Conservation (phyloP, 176 grass and related monocot genomes). For the Oryza longistaminata region DNA sequence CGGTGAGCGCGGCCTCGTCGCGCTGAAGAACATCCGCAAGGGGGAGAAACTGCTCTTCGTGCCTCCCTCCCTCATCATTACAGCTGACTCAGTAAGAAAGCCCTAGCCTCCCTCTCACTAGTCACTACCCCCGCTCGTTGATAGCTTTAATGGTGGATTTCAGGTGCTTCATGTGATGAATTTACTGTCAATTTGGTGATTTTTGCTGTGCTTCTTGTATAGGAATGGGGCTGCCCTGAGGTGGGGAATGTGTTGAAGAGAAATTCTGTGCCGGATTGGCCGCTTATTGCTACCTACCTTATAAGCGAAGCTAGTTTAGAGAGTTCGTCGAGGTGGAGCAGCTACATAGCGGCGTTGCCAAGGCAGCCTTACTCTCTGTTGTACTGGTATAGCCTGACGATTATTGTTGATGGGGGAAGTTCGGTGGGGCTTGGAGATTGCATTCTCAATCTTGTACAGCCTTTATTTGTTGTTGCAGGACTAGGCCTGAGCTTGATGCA, state of each 20-base stretch:
- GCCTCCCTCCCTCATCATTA: conserved; percentile 87
- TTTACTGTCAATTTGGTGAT: background rate
- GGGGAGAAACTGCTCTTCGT: conserved; percentile 98
- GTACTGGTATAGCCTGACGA: conserved; percentile 65
- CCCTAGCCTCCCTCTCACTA: background rate
- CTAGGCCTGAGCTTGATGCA: conserved; percentile 75
- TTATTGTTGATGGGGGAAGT: background rate
- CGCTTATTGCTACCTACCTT: conserved; percentile 86
- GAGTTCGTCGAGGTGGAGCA: conserved; percentile 78
- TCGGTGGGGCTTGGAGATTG: conserved; percentile 23
- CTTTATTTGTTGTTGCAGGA: conserved; percentile 73
- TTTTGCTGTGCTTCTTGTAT: conserved; percentile 29
- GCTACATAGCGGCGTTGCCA: conserved; percentile 84
- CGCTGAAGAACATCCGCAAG: conserved; percentile 87
- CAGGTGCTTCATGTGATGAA: background rate
- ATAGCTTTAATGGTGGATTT: background rate
- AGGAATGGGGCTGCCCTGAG: conserved; percentile 79
- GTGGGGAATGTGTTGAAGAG: conserved; percentile 68
- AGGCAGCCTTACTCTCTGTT: conserved; percentile 96
- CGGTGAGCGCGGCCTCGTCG: conserved; percentile 90
- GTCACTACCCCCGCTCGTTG: background rate
- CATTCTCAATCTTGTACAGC: conserved; percentile 70
- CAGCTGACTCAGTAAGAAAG: conserved; percentile 68
- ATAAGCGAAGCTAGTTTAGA: conserved; percentile 88
- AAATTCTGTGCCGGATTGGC: conserved; percentile 92